These are phyloP conservation scores for Lathyrus sativus DNA, from an alignment of 306 rosid species.

Conservation along the genomic window DNA sequence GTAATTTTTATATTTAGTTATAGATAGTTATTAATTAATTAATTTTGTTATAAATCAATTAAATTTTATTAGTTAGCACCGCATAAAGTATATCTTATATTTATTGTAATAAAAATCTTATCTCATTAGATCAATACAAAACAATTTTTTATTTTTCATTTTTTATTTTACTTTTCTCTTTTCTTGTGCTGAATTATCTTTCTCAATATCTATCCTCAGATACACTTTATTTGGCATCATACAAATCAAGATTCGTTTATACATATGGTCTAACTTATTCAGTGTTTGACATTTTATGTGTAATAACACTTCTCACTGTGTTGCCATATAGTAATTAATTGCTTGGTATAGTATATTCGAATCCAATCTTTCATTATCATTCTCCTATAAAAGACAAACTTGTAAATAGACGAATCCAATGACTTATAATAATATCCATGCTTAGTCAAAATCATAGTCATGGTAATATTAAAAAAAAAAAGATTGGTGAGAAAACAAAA, in stretches of 20 bases:
- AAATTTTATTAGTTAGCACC: no score
- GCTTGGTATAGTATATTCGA: conserved; percentile 19
- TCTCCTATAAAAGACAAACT: conserved; percentile 9
- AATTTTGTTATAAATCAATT: no score
- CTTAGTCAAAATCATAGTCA: conserved; percentile 34
- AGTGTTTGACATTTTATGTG: conserved; percentile 6
- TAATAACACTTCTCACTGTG: background rate
- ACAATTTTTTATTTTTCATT: no score
- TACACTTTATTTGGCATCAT: background rate
- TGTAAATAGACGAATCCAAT: conserved; percentile 37
- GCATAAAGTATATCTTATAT: no score
- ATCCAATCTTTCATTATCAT: conserved; percentile 9
- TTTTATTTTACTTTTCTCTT: no score
- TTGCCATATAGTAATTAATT: background rate
- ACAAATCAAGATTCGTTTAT: background rate
- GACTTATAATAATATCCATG: conserved; percentile 34
- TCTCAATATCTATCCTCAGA: no score
- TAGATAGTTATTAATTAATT: no score
- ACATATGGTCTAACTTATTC: background rate
- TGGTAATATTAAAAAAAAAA: background rate
- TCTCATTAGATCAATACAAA: no score
- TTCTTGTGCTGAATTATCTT: no score
- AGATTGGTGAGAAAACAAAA: conserved; percentile 11
- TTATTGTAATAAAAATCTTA: no score
- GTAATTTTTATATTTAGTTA: no score